phyloP scores from a whole-genome alignment of 495 filamentous ascomycete genomes.

The Poronia punctata region DNA sequence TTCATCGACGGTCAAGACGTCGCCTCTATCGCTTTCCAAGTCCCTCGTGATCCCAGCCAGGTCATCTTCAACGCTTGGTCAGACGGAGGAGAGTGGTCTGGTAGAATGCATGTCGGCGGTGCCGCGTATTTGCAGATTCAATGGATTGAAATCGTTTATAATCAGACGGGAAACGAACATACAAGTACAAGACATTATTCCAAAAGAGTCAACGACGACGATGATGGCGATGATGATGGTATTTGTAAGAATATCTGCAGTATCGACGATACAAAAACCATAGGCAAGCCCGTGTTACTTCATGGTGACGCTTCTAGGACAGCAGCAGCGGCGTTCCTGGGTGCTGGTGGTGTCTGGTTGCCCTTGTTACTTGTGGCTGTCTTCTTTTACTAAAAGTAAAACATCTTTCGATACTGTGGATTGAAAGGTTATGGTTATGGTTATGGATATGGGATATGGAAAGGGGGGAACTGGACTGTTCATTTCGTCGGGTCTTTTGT shows the following conservation, averaged over 20 bases:
- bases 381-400: slow-evolving; percentile 11
- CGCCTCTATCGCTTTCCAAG: slow-evolving; percentile 54
- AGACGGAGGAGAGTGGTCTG: slow-evolving; percentile 66
- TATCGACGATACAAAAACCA: slow-evolving; percentile 37
- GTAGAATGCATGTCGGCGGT: slow-evolving; percentile 55
- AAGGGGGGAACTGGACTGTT: too few species aligned
- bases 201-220: too few species aligned
- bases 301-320: slow-evolving; percentile 27
- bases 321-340: slow-evolving; percentile 5
- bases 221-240: too few species aligned
- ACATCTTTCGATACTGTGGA: neutral
- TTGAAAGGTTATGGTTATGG: too few species aligned
- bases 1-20: slow-evolving; percentile 54
- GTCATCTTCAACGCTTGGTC: slow-evolving; percentile 71
- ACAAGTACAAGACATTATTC: too few species aligned
- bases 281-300: slow-evolving; percentile 39
- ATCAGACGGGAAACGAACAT: slow-evolving; percentile 31
- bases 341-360: slow-evolving; percentile 11
- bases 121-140: slow-evolving; percentile 63
- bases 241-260: slow-evolving; percentile 41
- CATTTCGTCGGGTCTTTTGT: too few species aligned
- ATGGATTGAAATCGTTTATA: slow-evolving; percentile 69
- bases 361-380: slow-evolving; percentile 17
- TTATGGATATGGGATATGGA: too few species aligned
- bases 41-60: slow-evolving; percentile 51